Evolutionary conservation across 805 yeast species (phyloP), one percentile per base, ranked within the genome.

Genomic region (Starmerella stigmatis): DNA sequence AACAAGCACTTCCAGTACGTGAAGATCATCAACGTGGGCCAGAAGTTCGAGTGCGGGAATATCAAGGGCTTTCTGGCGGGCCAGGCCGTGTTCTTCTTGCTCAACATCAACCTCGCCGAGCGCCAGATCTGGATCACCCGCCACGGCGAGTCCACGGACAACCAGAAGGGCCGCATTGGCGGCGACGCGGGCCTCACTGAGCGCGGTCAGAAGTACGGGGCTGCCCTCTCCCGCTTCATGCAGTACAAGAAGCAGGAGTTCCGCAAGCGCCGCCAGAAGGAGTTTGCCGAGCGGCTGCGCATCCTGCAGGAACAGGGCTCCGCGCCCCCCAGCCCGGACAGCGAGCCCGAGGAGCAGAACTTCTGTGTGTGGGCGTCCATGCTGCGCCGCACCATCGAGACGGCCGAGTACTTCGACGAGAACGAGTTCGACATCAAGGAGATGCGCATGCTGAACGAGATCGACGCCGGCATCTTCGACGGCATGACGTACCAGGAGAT

Each of bases 1-100:
- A 67, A 81, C 31, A 73, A 70, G 15, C 75, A 75, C 12, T 78
- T 78, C 56, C 96, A 85, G 60, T 92, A 86, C 57, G 84, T 88
- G 53, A 86, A 89, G 63, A 86, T 89, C 94, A 86, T 89, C 46
- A 89, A 89, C 62, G 96, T 88, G 10, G 97, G 98, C 7, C 78
- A 84, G 57, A 92, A 89, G 62, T 86, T 89, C 31, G 94, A 89
- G 43, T 85, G 95, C 27, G 88, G 81, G 61, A 86, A 88, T 59
- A 83, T 89, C 46, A 84, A 84, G 57, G 83, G 83, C 5, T 92
- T 86, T 58, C 67, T 89, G 43, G 89, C 96, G 0, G 86, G 95
- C 3, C 97, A 92, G 59, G 83, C 95, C 1, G 84, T 88, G 29
- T 89, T 86, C 60, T 92, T 86, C 67, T 67, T 89, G 52, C 70